Evolutionary conservation across 495 filamentous ascomycete species (phyloP).

Genomic region (Apiosordaria backusii): DNA sequence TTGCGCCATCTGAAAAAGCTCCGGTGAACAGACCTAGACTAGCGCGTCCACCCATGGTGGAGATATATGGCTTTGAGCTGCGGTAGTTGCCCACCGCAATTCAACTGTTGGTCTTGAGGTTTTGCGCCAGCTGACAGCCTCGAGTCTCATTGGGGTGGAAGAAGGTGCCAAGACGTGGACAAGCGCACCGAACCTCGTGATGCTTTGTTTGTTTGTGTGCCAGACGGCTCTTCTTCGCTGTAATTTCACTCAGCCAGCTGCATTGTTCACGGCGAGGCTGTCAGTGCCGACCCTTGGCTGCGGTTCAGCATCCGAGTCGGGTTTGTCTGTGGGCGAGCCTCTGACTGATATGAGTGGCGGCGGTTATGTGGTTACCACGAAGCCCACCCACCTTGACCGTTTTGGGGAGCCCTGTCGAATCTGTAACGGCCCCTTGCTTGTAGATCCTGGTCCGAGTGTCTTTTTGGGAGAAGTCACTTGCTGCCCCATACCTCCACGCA

Average conservation of each 20-base stretch:
- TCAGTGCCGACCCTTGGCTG: slow-evolving; percentile 1
- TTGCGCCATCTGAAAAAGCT: slow-evolving; percentile 3
- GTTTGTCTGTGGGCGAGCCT: background rate
- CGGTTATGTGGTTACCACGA: background rate
- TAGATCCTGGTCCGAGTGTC: slow-evolving; percentile 28
- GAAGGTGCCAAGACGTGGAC: background rate
- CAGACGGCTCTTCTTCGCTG: slow-evolving; percentile 40
- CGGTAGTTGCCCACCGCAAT: too few relatives aligned
- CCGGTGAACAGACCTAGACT: slow-evolving; percentile 6
- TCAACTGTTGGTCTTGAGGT: too few relatives aligned
- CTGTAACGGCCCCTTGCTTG: slow-evolving; percentile 33
- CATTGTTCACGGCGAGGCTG: slow-evolving; percentile 12
- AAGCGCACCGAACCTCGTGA: background rate
- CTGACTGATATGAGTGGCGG: too few relatives aligned
- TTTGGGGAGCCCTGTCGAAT: slow-evolving; percentile 27
- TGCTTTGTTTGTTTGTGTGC: slow-evolving; percentile 13
- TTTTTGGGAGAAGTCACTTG: background rate
- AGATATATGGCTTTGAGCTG: background rate
- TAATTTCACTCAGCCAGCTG: slow-evolving; percentile 34
- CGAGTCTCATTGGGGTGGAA: background rate
- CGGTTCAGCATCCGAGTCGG: slow-evolving; percentile 1
- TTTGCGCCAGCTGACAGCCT: background rate
- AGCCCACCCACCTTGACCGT: slow-evolving; percentile 2
- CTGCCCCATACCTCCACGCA: slow-evolving; percentile 4
- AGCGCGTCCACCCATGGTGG: slow-evolving; percentile 3